phyloP scores from a whole-genome alignment of 176 grass and related monocot species.

The Hyparrhenia diplandra region DNA sequence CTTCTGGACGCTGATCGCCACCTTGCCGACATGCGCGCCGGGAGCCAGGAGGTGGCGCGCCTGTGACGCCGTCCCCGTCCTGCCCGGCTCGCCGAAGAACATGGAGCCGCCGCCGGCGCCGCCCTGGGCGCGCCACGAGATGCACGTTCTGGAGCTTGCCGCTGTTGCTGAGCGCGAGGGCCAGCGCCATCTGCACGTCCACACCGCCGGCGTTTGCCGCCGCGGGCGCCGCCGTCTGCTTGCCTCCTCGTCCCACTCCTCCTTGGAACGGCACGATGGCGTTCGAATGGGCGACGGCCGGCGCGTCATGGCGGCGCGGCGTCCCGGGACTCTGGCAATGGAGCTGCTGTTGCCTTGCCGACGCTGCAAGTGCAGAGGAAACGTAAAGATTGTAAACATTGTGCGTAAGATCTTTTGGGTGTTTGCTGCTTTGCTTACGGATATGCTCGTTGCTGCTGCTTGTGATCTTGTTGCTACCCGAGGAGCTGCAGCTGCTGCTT shows the following conservation, averaged over 20 bases:
- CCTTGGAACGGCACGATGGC: slow-evolving; percentile 72
- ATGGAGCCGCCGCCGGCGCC: not conserved
- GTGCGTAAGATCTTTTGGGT: not conserved
- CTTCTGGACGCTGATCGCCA: slow-evolving; percentile 64
- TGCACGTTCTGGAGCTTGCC: slow-evolving; percentile 87
- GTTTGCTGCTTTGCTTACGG: slow-evolving; percentile 32
- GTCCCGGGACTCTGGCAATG: slow-evolving; percentile 14
- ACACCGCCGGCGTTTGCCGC: slow-evolving; percentile 36
- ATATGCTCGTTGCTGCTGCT: slow-evolving; percentile 19
- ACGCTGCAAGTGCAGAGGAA: not conserved
- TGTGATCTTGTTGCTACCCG: slow-evolving; percentile 22
- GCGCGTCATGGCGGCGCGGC: slow-evolving; percentile 21
- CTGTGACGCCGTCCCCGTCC: slow-evolving; percentile 1
- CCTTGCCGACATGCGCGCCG: slow-evolving; percentile 31
- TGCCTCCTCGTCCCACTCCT: slow-evolving; percentile 4
- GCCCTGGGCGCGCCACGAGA: slow-evolving; percentile 43
- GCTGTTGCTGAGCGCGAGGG: slow-evolving; percentile 78
- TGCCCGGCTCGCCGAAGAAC: not conserved
- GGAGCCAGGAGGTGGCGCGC: slow-evolving; percentile 32
- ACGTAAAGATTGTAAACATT: not conserved
- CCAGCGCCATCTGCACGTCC: slow-evolving; percentile 76
- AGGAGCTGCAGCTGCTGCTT: slow-evolving; percentile 37
- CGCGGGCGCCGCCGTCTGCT: slow-evolving; percentile 4
- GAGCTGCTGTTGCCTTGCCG: slow-evolving; percentile 31
- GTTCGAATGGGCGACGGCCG: slow-evolving; percentile 9